phyloP scores from a whole-genome alignment of 345 rosid species.

The Erucastrum elatum region DNA sequence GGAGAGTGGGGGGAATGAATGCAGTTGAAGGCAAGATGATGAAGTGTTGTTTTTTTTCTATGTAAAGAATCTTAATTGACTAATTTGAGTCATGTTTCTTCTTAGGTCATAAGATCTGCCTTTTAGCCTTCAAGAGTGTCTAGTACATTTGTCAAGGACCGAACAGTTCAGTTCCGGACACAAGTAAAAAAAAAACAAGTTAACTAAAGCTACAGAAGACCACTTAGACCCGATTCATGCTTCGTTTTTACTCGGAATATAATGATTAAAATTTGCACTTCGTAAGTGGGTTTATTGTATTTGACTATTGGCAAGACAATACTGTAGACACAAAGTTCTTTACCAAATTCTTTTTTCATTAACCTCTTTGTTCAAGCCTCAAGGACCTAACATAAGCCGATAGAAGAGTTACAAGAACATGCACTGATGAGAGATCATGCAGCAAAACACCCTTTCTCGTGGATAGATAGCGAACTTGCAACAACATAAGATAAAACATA shows the following conservation, averaged over 20 bases:
- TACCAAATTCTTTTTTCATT: background rate
- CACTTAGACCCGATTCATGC: background rate
- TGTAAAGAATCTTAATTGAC: constrained; percentile 15
- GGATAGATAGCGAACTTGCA: constrained; percentile 22
- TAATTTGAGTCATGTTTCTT: constrained; percentile 13
- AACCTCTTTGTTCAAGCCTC: constrained; percentile 8
- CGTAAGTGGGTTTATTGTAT: background rate
- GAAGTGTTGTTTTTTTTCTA: background rate
- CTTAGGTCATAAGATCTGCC: background rate
- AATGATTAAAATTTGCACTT: background rate
- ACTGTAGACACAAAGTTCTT: background rate
- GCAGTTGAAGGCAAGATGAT: constrained; percentile 3
- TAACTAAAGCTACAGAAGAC: background rate
- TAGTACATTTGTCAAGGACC: background rate
- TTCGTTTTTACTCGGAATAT: background rate
- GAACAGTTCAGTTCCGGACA: background rate
- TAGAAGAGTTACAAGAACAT: constrained; percentile 4
- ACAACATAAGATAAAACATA: constrained; percentile 14
- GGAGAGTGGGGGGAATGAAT: constrained; percentile 7
- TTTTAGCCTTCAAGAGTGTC: background rate
- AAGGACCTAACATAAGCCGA: constrained; percentile 1
- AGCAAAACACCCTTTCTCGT: constrained; percentile 1
- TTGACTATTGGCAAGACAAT: constrained; percentile 2
- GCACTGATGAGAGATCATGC: constrained; percentile 2
- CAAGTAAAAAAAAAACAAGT: background rate